Conservation (phyloP, 306 rosid genomes). For the Gillenia trifoliata region DNA sequence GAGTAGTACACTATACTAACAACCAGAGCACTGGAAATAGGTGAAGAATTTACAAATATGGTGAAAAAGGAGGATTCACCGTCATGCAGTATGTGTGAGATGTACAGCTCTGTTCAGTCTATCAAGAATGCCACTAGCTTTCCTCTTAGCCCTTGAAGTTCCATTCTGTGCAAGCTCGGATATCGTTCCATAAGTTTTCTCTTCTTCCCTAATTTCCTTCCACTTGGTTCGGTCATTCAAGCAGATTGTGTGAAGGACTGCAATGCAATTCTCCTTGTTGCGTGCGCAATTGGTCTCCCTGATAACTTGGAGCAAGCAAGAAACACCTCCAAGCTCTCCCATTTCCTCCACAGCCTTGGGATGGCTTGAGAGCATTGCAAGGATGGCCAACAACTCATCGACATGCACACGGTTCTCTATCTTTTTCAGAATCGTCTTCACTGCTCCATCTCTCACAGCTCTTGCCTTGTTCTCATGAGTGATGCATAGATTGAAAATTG, state of each 20-base stretch:
- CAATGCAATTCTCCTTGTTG: slow-evolving; percentile 75
- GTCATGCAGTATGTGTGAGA: slow-evolving; percentile 77
- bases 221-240: slow-evolving; percentile 62
- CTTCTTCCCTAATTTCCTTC: slow-evolving; percentile 80
- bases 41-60: slow-evolving; percentile 58
- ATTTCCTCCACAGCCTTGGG: slow-evolving; percentile 70
- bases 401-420: slow-evolving; percentile 41
- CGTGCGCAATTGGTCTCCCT: slow-evolving; percentile 64
- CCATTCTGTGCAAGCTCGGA: slow-evolving; percentile 74
- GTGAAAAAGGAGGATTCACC: slow-evolving; percentile 15
- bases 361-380: slow-evolving; percentile 68
- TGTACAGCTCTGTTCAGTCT: slow-evolving; percentile 71
- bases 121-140: slow-evolving; percentile 87
- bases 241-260: slow-evolving; percentile 68
- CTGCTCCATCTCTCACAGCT: slow-evolving; percentile 64
- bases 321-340: slow-evolving; percentile 68
- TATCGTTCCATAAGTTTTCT: slow-evolving; percentile 52
- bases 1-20: slow-evolving; percentile 14
- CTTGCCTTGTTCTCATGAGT: slow-evolving; percentile 75
- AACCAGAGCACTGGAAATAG: slow-evolving; percentile 19
- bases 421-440: slow-evolving; percentile 56
- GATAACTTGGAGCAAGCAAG: slow-evolving; percentile 54
- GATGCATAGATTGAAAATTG: slow-evolving; percentile 70
- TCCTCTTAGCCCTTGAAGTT: slow-evolving; percentile 88
- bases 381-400: slow-evolving; percentile 70